Conservation (phyloP, 768 basidiomycete genomes). For the Mycena floridula region DNA sequence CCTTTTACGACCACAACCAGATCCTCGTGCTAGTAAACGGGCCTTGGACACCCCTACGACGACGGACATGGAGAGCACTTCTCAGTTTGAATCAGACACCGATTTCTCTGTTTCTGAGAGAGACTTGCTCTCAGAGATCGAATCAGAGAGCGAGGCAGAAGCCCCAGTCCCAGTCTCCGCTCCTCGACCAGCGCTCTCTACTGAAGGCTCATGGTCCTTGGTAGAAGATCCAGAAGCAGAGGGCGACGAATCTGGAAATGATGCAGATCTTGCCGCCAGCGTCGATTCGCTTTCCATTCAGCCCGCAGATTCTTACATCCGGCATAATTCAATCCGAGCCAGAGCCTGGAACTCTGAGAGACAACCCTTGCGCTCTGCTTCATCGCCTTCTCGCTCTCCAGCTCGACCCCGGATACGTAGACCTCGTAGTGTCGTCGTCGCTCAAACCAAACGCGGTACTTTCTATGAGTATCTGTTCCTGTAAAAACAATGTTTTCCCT, state of each 20-base stretch:
- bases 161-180: slow-evolving; percentile 5
- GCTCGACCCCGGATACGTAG: slow-evolving; percentile 27
- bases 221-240: slow-evolving; percentile 25
- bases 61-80: slow-evolving; percentile 59
- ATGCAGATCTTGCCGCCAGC: slow-evolving; percentile 22
- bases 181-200: slow-evolving; percentile 8
- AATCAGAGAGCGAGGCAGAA: slow-evolving; percentile 28
- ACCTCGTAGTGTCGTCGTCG: slow-evolving; percentile 7
- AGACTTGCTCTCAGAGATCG: slow-evolving; percentile 41
- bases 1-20: slow-evolving; percentile 71
- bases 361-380: slow-evolving; percentile 31
- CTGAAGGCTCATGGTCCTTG: slow-evolving; percentile 34
- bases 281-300: slow-evolving; percentile 20
- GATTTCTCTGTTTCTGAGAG: slow-evolving; percentile 47
- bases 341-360: slow-evolving; percentile 15
- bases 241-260: slow-evolving; percentile 20
- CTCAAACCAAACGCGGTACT: slow-evolving; percentile 5
- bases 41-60: slow-evolving; percentile 66
- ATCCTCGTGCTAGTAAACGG: slow-evolving; percentile 31
- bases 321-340: slow-evolving; percentile 22
- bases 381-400: slow-evolving; percentile 53
- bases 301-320: slow-evolving; percentile 18
- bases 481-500: slow-evolving; percentile 24
- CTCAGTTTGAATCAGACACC: slow-evolving; percentile 43
- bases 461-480: slow-evolving; percentile 23